Conservation (phyloP, 768 basidiomycete species). For the Lactarius pseudohatsudake region DNA sequence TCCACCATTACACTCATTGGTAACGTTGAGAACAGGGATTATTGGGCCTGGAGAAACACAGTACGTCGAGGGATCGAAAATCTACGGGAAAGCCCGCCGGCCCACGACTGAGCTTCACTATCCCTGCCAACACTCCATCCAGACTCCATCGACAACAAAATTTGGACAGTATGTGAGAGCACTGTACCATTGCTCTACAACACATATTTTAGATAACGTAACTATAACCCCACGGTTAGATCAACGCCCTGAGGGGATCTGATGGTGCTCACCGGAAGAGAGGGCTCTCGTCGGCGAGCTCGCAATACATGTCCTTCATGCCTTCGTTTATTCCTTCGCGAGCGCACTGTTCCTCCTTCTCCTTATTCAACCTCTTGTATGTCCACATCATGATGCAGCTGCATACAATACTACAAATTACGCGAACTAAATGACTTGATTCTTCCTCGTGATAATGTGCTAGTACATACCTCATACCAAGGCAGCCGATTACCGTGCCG, state of each 20-base stretch:
- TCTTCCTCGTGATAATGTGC: background rate
- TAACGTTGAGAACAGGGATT: background rate
- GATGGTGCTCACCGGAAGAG: constrained; percentile 46
- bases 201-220: constrained; percentile 21
- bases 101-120: background rate
- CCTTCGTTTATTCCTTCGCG: constrained; percentile 45
- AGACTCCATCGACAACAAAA: too few relatives aligned
- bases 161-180: too few relatives aligned
- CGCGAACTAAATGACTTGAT: constrained; percentile 10
- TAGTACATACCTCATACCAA: constrained; percentile 31
- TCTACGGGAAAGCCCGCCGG: background rate
- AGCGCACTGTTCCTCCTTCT: constrained; percentile 47
- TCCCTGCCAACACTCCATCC: background rate
- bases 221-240: constrained; percentile 2
- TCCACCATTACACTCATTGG: background rate
- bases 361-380: constrained; percentile 49
- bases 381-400: constrained; percentile 49
- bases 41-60: too few relatives aligned
- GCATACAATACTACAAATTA: constrained; percentile 40
- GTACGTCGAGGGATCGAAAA: background rate
- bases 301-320: constrained; percentile 42
- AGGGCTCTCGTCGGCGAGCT: constrained; percentile 56
- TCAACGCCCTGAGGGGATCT: background rate
- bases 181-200: background rate
- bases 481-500: constrained; percentile 39